Evolutionary conservation across 139 green algal species (phyloP), one percentile per base, ranked within the genome.

Genomic region (Monoraphidium neglectum): DNA sequence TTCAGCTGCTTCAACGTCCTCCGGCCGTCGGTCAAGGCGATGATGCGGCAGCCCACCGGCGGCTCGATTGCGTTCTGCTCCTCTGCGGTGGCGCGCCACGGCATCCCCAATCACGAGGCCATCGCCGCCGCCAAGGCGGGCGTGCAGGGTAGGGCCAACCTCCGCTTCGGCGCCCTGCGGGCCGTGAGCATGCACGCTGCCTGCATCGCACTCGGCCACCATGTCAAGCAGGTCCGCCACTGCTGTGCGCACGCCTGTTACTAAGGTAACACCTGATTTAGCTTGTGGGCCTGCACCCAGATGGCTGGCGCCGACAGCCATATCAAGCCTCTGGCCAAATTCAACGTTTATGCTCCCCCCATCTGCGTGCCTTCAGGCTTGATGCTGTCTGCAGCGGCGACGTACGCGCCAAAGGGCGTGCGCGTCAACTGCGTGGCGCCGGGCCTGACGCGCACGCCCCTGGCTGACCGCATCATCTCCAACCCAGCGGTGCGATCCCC

Each of bases 81-180:
- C 36, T 91, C 83, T 18, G 90, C 88, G 35, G 87, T 93, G 15
- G 88, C 88, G 0, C 70, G 81, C 18, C 83, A 89, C 40, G 90
- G 90, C 40, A 84, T 90, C 18, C 77, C 89, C 24, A 95, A 96
- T 82, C 92, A 97, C 68, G 92, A 97, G 66, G 91, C 89, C 43
- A 94, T 95, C 36, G 91, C 92, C 6, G 91, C 92, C 6, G 92
- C 92, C 35, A 97, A 97, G 85, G 92, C 86, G 6, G 92, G 87
- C 43, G 75, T 96, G 0, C 21, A 75, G 36, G 87, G 81, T 87
- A 28, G 37, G 82, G 35, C n/a, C n/a, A n/a, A n/a, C n/a, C n/a
- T n/a, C n/a, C n/a, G n/a, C n/a, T n/a, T n/a, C n/a, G n/a, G n/a
- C n/a, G n/a, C n/a, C n/a, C n/a, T n/a, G n/a, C n/a, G n/a, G n/a